Evolutionary conservation across 352 stramenopile genomes (phyloP).

Genomic region (Phytophthora cryptogea): DNA sequence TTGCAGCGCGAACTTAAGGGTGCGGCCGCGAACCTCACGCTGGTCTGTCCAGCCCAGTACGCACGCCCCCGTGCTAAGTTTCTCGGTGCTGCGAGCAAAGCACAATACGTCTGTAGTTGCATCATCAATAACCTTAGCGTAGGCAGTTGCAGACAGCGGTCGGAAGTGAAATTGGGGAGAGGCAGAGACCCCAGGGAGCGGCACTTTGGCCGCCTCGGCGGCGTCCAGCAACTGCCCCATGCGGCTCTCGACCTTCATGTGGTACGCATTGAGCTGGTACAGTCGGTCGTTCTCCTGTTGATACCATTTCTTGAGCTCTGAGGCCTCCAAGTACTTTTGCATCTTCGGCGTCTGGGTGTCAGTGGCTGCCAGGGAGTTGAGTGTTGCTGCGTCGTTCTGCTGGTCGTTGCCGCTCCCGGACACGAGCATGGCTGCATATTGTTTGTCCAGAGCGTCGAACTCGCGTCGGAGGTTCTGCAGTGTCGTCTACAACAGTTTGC

Average conservation of each 20-base stretch:
- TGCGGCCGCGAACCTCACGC: slow-evolving; percentile 45
- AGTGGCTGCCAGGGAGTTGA: neutral
- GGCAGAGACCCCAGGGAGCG: slow-evolving; percentile 4
- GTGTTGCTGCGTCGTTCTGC: neutral
- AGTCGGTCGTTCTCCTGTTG: slow-evolving; percentile 62
- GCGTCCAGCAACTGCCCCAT: slow-evolving; percentile 61
- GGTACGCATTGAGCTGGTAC: slow-evolving; percentile 49
- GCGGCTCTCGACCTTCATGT: slow-evolving; percentile 57
- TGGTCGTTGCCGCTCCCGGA: slow-evolving; percentile 1
- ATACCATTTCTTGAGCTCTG: slow-evolving; percentile 49
- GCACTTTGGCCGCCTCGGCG: slow-evolving; percentile 37
- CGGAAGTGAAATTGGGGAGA: slow-evolving; percentile 42
- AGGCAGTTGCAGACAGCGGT: slow-evolving; percentile 38
- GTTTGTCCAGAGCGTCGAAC: slow-evolving; percentile 42
- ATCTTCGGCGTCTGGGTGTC: slow-evolving; percentile 28
- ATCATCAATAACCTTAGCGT: slow-evolving; percentile 48
- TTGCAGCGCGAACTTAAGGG: slow-evolving; percentile 67
- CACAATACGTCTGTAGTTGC: slow-evolving; percentile 55
- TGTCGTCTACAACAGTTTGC: slow-evolving; percentile 37
- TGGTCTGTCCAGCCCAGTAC: slow-evolving; percentile 74
- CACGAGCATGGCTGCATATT: slow-evolving; percentile 50
- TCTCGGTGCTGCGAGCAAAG: slow-evolving; percentile 48
- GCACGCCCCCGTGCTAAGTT: slow-evolving; percentile 47
- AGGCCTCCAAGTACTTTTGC: slow-evolving; percentile 50
- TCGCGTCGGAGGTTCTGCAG: slow-evolving; percentile 54